Conservation (phyloP, 495 filamentous ascomycete species). For the Podospora pseudocomata region DNA sequence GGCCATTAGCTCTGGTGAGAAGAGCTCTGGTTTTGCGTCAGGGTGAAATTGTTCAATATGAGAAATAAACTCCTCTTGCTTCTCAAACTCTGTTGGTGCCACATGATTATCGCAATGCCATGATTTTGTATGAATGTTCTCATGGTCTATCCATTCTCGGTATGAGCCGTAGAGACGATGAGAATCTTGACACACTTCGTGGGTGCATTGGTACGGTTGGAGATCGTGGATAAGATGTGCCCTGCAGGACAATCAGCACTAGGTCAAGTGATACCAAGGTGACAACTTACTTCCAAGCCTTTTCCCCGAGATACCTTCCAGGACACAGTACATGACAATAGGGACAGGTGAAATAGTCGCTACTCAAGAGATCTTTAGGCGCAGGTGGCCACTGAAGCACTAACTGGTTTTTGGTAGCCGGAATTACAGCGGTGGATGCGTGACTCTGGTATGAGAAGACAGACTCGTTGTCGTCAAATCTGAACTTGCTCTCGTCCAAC, state of each 20-base stretch:
- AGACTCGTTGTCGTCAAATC: constrained; percentile 8
- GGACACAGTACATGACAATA: constrained; percentile 27
- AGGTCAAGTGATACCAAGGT: neutral
- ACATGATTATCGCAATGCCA: neutral
- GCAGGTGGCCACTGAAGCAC: constrained; percentile 9
- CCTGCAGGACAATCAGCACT: constrained; percentile 10
- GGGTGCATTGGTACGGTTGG: constrained; percentile 33
- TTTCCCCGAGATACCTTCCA: constrained; percentile 9
- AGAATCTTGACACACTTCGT: constrained; percentile 24
- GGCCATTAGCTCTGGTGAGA: constrained; percentile 1
- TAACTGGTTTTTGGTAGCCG: neutral
- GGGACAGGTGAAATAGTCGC: constrained; percentile 22
- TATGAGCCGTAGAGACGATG: constrained; percentile 26
- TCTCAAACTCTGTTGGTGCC: neutral
- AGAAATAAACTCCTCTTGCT: neutral
- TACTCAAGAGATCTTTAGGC: constrained; percentile 7
- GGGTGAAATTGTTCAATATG: neutral
- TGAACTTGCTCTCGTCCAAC: neutral
- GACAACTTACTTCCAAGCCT: neutral
- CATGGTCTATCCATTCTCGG: constrained; percentile 33
- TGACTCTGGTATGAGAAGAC: constrained; percentile 14
- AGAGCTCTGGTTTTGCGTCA: neutral
- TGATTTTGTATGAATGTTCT: constrained; percentile 14
- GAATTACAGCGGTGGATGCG: constrained; percentile 9
- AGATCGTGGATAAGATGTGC: constrained; percentile 34